Conservation (phyloP, 345 rosid species). For the Hypericum perforatum region DNA sequence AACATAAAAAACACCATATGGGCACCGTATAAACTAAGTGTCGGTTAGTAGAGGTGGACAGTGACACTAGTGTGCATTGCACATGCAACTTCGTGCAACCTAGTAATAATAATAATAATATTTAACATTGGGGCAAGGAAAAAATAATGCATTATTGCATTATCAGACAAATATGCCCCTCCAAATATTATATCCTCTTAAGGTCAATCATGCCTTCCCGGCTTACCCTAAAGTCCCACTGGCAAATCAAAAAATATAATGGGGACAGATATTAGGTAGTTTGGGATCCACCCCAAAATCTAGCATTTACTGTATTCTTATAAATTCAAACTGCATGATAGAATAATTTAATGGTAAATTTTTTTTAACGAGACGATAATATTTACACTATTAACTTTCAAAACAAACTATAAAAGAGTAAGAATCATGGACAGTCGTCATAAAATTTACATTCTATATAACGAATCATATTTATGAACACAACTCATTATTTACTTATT, state of each 20-base stretch:
- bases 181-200: constrained; percentile 15
- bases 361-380: too few species aligned
- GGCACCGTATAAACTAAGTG: neutral
- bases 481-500: constrained; percentile 2
- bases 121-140: neutral
- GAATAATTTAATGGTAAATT: too few species aligned
- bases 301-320: constrained; percentile 1
- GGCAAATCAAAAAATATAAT: constrained; percentile 3
- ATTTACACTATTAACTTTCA: too few species aligned
- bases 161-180: constrained; percentile 19
- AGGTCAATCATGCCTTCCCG: constrained; percentile 24
- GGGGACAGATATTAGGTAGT: neutral
- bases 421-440: too few species aligned
- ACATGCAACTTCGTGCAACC: constrained; percentile 26
- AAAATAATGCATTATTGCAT: too few species aligned
- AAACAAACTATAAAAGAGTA: too few species aligned
- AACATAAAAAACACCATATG: too few species aligned
- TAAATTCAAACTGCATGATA: constrained; percentile 3
- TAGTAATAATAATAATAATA: neutral
- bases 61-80: constrained; percentile 17
- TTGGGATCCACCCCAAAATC: constrained; percentile 5
- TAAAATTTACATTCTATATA: too few species aligned
- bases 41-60: constrained; percentile 22
- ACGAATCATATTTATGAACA: too few species aligned
- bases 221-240: neutral